Base-by-base conservation (phyloP, 305 asterid species). In the Fraxinus latifolia region DNA sequence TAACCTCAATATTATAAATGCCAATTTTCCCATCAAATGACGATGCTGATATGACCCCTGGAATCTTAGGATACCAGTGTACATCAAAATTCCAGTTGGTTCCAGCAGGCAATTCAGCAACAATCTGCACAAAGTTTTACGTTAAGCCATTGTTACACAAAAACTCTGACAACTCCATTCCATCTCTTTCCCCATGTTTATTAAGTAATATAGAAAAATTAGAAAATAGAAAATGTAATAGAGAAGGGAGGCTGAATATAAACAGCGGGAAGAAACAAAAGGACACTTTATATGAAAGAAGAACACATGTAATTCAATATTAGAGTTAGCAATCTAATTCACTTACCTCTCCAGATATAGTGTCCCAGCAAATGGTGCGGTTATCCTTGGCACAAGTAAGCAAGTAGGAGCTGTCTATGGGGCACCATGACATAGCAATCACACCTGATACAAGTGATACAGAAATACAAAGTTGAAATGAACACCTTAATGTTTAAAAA, bases 401-500 rank as follows among this genome's bases (percentile, higher is more conserved):
- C 81, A 96, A 87, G 84, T 96, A 95, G 82, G 99, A 91, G 87
- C 94, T 95, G 79, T 96, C 99, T 85, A 89, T 82, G 44, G 98
- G 99, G 89, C 99, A 96, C 99, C 99, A 96, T 58, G 99, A 90
- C 98, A 96, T 96, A 60, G 98, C 98, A 83, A 96, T 94, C 80
- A 96, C 99, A 85, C 99, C 99, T 96, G 89, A 83, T 79, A 79
- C 79, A 83, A 81, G 60, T 74, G 67, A 85, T 32, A 55, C 25
- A 79, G 55, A 77, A 78, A 50, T 29, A 84, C 15, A 62, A 79
- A 19, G 77, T 27, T 80, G 42, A 74, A 81, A 39, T 76, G 44
- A 70, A 36, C 25, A 70, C 77, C 82, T 62, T 50, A 72, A 71
- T 71, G 44, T n/a, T 71, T 32, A 31, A 32, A 29, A 23, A 65